Evolutionary conservation across 1,284 basidiomycete genomes (phyloP), one percentile per base, ranked within the genome.

Genomic region (Ganoderma lucidum): DNA sequence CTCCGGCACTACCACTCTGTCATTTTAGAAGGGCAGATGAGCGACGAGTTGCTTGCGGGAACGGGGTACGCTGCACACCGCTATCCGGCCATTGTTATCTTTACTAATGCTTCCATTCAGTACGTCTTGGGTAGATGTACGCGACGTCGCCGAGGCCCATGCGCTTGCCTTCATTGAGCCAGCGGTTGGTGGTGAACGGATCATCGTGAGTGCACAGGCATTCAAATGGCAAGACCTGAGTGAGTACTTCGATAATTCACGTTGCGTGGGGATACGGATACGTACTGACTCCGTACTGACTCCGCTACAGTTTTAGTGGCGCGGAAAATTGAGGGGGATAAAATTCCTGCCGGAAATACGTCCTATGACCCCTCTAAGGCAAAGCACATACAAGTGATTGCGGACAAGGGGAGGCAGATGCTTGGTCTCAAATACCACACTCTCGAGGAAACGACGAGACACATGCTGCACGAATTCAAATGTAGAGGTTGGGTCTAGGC

Each of bases 91-190:
- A 41, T 17, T 2, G 41, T 4, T 32, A 17, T 15, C 23, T 6
- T n/a, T 41, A 44, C 41, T 60, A 58, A 60, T n/a, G 5, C 3
- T 12, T 48, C 28, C 19, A 35, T 15, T 6, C 30, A 75, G 74
- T n/a, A 14, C 58, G 39, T 60, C 56, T 41, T 90, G 84, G 81
- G 84, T 90, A 48, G 88, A 91, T 70, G 90, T 91, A 0, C 83
- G 89, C 19, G 89, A 91, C 73, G 80, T 92, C 23, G 90, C 87
- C 0, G 78, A 83, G 6, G 88, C 86, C 0, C 90, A 93, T 72
- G 80, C 85, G 9, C 80, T 83, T 12, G 87, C 90, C 0, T 80
- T 91, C 3, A 81, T 84, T 41, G 82, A 83, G 44, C 78, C 82
- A 10, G 84, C 85, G 23, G 91, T 90, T 0, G 86, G 84, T 5